These are phyloP conservation scores for Triangularia setosa DNA, from an alignment of 2,329 filamentous ascomycete genomes.

Conservation along the genomic window DNA sequence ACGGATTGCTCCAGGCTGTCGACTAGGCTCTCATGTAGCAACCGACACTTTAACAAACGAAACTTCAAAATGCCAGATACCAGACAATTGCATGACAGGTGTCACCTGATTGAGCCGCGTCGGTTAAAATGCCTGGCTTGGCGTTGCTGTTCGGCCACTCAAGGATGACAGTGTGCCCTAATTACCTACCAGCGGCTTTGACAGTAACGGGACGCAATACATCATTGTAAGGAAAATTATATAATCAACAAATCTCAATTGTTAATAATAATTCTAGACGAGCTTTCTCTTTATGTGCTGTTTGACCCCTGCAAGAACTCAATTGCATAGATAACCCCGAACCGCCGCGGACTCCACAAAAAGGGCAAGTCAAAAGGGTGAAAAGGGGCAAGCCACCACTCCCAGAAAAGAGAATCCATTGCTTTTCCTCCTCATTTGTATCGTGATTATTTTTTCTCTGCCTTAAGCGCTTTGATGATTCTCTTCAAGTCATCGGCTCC, in stretches of 20 bases:
- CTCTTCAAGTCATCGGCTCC: not conserved
- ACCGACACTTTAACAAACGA: not conserved
- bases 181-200: not conserved
- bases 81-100: not conserved
- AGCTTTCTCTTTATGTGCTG: no score
- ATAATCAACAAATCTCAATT: no score
- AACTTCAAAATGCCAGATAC: not conserved
- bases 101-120: not conserved
- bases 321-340: not conserved
- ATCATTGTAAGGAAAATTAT: no score
- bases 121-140: not conserved
- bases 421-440: not conserved
- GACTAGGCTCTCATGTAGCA: not conserved
- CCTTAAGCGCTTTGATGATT: not conserved
- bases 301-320: no score
- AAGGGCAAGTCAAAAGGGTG: not conserved
- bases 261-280: no score
- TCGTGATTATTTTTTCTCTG: not conserved
- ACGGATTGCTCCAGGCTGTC: not conserved
- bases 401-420: not conserved
- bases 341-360: not conserved
- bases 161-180: not conserved
- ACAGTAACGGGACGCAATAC: no score
- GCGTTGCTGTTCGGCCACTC: not conserved
- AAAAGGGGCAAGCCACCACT: not conserved